Conservation (phyloP, 139 green algal species). For the Chlorella vulgaris region DNA sequence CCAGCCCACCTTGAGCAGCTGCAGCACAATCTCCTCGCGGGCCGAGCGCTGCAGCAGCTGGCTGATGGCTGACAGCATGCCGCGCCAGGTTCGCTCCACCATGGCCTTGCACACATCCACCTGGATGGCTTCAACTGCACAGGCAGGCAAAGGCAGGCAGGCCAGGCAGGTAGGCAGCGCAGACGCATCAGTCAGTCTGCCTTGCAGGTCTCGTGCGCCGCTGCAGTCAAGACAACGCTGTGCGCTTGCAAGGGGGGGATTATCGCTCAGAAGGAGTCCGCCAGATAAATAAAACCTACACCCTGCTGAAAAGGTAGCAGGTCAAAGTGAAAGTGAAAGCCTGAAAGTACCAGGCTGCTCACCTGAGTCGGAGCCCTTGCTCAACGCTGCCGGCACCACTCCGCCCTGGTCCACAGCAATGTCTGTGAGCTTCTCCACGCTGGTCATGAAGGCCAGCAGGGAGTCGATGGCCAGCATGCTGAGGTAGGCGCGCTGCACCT, state of each 20-base stretch:
- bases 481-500: conserved; percentile 51
- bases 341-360: background rate
- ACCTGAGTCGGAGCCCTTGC: background rate
- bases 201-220: too few relatives aligned
- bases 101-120: conserved; percentile 21
- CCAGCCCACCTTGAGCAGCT: conserved; percentile 54
- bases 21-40: conserved; percentile 47
- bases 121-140: conserved; percentile 23
- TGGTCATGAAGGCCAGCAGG: conserved; percentile 59
- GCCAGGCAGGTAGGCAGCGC: too few relatives aligned
- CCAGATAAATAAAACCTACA: too few relatives aligned
- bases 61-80: conserved; percentile 55
- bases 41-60: conserved; percentile 51
- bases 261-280: too few relatives aligned
- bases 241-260: too few relatives aligned
- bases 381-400: background rate
- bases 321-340: too few relatives aligned
- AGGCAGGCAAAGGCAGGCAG: too few relatives aligned
- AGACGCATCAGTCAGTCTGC: background rate
- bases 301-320: too few relatives aligned
- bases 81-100: conserved; percentile 51
- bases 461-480: conserved; percentile 67
- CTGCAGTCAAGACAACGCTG: too few relatives aligned
- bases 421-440: conserved; percentile 67
- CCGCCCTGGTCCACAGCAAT: conserved; percentile 35